phyloP scores from a whole-genome alignment of 192 early-diverging fungal genomes.

The Gonapodya sp. region DNA sequence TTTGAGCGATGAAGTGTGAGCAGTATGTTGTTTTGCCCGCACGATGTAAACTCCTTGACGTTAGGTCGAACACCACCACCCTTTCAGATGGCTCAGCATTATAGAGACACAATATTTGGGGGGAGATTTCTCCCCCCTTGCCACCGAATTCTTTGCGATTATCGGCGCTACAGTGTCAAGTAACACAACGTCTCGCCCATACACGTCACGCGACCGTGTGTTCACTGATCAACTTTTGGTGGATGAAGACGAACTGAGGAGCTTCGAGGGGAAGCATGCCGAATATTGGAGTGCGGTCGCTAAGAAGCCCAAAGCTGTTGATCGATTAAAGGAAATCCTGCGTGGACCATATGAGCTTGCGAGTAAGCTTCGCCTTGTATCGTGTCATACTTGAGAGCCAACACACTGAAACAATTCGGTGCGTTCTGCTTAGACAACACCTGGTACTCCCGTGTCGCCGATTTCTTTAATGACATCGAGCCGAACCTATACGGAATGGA shows the following conservation, averaged over 20 bases:
- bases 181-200: background rate
- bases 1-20: background rate
- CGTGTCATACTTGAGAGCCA: background rate
- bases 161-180: background rate
- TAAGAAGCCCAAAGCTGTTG: background rate
- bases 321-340: background rate
- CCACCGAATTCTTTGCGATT: background rate
- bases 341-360: background rate
- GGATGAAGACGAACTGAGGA: background rate
- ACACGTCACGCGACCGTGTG: background rate
- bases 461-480: background rate
- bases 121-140: background rate
- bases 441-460: background rate
- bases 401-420: background rate
- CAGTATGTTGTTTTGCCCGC: background rate
- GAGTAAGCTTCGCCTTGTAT: background rate
- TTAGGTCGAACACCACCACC: background rate
- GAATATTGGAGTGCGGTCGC: background rate
- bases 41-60: no score
- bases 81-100: background rate
- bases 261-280: background rate
- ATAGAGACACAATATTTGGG: background rate
- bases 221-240: background rate
- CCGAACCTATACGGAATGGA: background rate
- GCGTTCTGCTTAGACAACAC: background rate